These are phyloP conservation scores for Phaffia tasmanica DNA, from an alignment of 768 basidiomycete genomes.

Conservation along the genomic window DNA sequence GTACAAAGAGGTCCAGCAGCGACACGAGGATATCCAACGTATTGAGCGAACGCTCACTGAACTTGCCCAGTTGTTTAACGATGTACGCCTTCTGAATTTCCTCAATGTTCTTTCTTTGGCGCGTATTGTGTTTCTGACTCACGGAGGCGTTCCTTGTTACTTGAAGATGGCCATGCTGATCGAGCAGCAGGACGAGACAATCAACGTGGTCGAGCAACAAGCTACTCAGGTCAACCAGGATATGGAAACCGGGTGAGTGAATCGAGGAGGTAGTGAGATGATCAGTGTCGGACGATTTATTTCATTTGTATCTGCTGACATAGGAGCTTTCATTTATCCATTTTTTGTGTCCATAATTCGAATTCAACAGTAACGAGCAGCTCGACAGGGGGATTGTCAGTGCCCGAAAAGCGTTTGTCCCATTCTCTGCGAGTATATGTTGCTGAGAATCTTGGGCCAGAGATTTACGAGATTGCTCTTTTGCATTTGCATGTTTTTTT, in stretches of 20 bases:
- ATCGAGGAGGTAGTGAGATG: conserved; percentile 7
- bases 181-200: conserved; percentile 65
- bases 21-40: conserved; percentile 70
- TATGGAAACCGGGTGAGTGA: conserved; percentile 56
- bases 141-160: neutral
- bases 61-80: conserved; percentile 74
- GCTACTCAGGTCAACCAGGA: conserved; percentile 56
- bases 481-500: neutral
- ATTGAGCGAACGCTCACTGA: conserved; percentile 83
- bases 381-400: conserved; percentile 76
- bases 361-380: conserved; percentile 42
- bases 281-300: conserved; percentile 3
- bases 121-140: neutral
- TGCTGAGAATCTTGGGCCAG: conserved; percentile 19
- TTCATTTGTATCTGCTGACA: conserved; percentile 2
- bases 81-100: conserved; percentile 43
- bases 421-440: conserved; percentile 14
- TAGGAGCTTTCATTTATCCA: neutral
- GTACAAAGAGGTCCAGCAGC: conserved; percentile 75
- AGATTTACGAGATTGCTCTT: neutral
- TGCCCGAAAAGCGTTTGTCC: conserved; percentile 58
- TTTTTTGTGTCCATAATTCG: conserved; percentile 45
- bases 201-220: conserved; percentile 53
- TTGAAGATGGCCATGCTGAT: conserved; percentile 65
- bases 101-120: neutral